Conservation (phyloP, 495 filamentous ascomycete species). For the Corynascus novoguineensis region DNA sequence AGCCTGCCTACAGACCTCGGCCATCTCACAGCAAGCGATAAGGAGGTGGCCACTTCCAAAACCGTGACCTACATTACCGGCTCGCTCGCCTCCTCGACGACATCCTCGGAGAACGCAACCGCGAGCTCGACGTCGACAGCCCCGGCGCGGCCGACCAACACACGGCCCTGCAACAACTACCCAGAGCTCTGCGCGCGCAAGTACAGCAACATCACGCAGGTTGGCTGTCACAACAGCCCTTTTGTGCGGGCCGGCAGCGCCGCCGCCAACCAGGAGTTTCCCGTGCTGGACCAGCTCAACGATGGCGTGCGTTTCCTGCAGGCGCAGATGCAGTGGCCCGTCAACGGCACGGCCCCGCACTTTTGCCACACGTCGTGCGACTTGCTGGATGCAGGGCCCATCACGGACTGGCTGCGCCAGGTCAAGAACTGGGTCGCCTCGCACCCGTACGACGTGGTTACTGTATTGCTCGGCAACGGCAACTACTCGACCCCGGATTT, state of each 20-base stretch:
- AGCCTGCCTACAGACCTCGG: conserved; percentile 17
- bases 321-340: conserved; percentile 59
- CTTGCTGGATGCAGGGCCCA: conserved; percentile 70
- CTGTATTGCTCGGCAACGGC: conserved; percentile 78
- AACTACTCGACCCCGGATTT: conserved; percentile 51
- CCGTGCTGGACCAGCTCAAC: conserved; percentile 69
- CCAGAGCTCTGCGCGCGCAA: conserved; percentile 74
- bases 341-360: conserved; percentile 50
- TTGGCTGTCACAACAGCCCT: conserved; percentile 82
- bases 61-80: conserved; percentile 42
- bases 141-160: conserved; percentile 52
- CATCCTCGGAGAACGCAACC: conserved; percentile 26
- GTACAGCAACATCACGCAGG: conserved; percentile 85
- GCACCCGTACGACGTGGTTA: conserved; percentile 89
- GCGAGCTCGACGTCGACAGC: conserved; percentile 35
- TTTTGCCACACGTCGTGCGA: conserved; percentile 72
- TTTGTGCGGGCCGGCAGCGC: conserved; percentile 66
- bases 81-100: conserved; percentile 28
- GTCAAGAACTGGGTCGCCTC: conserved; percentile 67
- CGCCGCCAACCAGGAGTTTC: conserved; percentile 69
- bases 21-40: conserved; percentile 38
- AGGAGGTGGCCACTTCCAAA: conserved; percentile 26
- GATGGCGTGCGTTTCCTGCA: conserved; percentile 90
- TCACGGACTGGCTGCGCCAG: conserved; percentile 63
- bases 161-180: conserved; percentile 78